Percentiles rank a stretch among this genome's conserved stretches.
Evolutionary conservation across 306 rosid species (phyloP).

Genomic region (Clitoria ternatea): DNA sequence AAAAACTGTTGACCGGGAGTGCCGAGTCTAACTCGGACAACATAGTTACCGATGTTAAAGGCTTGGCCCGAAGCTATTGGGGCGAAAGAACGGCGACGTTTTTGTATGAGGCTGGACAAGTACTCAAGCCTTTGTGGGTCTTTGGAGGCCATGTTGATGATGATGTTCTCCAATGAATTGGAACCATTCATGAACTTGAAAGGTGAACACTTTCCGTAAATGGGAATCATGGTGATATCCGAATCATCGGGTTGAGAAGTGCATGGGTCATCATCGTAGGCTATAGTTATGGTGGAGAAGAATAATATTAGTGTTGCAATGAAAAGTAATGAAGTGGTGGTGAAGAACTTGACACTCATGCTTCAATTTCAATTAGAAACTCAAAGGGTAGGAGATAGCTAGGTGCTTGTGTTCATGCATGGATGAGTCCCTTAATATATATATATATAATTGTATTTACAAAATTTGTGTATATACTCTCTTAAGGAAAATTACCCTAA

Average conservation of each 20-base stretch:
- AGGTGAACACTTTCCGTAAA: constrained; percentile 70
- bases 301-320: neutral
- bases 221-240: constrained; percentile 53
- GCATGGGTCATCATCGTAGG: constrained; percentile 42
- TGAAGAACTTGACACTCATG: constrained; percentile 37
- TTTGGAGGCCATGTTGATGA: constrained; percentile 60
- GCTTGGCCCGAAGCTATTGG: constrained; percentile 11
- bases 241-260: constrained; percentile 28
- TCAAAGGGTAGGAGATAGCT: no score
- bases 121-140: constrained; percentile 53
- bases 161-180: constrained; percentile 38
- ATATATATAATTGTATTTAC: neutral
- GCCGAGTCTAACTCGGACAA: constrained; percentile 55
- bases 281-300: neutral
- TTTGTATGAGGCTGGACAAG: constrained; percentile 29
- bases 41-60: constrained; percentile 29
- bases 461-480: neutral
- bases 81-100: neutral
- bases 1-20: constrained; percentile 56
- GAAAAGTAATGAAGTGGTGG: constrained; percentile 19
- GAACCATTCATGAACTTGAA: constrained; percentile 32
- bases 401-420: constrained; percentile 15
- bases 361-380: no score
- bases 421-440: neutral
- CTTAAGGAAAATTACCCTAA: no score